Conservation (phyloP, 2,329 filamentous ascomycete species). For the Colletotrichum navitas region DNA sequence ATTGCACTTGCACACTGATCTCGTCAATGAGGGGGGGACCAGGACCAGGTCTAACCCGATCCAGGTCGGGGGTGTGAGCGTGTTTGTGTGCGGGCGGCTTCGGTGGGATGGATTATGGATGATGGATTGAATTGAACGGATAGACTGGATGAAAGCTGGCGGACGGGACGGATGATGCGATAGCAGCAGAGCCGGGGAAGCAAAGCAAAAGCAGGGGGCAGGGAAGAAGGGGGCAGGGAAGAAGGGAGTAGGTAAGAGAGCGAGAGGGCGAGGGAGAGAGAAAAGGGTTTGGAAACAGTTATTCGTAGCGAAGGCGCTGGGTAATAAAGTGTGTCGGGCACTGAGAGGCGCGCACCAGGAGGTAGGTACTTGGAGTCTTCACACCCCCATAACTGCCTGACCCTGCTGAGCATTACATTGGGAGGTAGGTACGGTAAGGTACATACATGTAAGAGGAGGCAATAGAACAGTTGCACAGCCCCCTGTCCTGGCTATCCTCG, state of each 20-base stretch:
- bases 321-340: constrained; percentile 6
- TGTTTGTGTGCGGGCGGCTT: constrained; percentile 1
- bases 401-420: background rate
- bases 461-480: constrained; percentile 20
- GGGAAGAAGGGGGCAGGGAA: background rate
- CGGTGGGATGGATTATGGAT: constrained; percentile 3
- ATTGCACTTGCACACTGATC: constrained; percentile 32
- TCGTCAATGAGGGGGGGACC: constrained; percentile 7
- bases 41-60: constrained; percentile 8
- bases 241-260: background rate
- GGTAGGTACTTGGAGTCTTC: constrained; percentile 1
- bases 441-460: background rate
- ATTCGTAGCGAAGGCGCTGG: constrained; percentile 2
- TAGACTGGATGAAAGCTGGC: constrained; percentile 7
- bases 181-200: constrained; percentile 1
- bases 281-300: background rate
- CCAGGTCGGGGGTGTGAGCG: background rate
- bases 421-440: background rate
- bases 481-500: constrained; percentile 5
- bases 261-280: background rate
- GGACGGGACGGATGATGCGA: constrained; percentile 2
- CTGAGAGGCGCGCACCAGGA: background rate
- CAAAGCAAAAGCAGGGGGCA: background rate
- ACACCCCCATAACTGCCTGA: background rate
- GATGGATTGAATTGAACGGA: constrained; percentile 17